phyloP scores from a whole-genome alignment of 352 stramenopile species.

The Globisporangium lucens region DNA sequence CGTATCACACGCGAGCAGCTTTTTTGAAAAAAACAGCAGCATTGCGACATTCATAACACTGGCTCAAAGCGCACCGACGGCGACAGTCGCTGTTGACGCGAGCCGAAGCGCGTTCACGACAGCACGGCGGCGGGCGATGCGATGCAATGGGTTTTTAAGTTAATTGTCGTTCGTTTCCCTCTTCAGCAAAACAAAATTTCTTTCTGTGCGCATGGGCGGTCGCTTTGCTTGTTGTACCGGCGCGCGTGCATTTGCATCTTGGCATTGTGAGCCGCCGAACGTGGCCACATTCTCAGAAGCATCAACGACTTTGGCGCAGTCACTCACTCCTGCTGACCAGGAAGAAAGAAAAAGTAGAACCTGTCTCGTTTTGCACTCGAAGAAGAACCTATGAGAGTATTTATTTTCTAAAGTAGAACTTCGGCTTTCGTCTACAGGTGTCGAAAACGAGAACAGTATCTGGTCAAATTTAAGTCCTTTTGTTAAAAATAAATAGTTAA shows the following conservation, averaged over 20 bases:
- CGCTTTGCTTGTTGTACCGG: not conserved
- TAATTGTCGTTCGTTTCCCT: not conserved
- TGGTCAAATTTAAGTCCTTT: not conserved
- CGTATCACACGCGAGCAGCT: not conserved
- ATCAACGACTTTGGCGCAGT: not conserved
- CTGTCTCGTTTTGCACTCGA: not conserved
- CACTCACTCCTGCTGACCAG: not conserved
- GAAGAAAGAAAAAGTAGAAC: constrained; percentile 4
- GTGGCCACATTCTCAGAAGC: not conserved
- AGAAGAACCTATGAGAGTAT: not conserved
- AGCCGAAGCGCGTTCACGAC: not conserved
- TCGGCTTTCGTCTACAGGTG: not conserved
- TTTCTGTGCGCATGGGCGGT: not conserved
- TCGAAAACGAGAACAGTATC: not conserved
- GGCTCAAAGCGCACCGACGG: not conserved
- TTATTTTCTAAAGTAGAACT: not conserved
- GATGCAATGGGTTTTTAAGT: too few species aligned
- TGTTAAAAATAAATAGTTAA: not conserved
- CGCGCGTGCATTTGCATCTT: not conserved
- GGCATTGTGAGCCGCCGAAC: not conserved
- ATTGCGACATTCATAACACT: not conserved
- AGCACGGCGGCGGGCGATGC: not conserved
- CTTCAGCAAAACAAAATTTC: not conserved
- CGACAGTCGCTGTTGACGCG: not conserved
- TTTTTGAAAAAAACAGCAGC: not conserved